Evolutionary conservation across 139 green algal genomes (phyloP).

Genomic region (Coelastrella sp.): DNA sequence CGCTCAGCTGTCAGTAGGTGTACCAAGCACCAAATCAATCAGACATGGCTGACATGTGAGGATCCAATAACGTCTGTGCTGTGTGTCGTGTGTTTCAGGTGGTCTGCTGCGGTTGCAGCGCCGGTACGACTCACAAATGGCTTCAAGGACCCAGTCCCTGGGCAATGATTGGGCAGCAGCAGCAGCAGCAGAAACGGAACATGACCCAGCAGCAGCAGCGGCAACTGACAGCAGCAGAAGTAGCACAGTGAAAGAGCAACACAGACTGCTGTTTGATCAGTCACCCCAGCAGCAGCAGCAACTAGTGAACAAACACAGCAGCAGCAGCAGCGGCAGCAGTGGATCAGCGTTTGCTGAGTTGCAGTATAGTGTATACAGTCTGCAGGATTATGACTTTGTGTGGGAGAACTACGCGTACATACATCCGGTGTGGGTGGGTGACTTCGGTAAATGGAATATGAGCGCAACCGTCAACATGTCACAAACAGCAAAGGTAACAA

Average conservation of each 20-base stretch:
- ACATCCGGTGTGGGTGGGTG: constrained; percentile 42
- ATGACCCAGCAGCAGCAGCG: too few relatives aligned
- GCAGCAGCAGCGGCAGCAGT: neutral
- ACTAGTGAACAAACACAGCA: neutral
- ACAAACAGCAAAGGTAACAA: constrained; percentile 17
- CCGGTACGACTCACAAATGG: neutral
- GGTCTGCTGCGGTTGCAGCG: constrained; percentile 32
- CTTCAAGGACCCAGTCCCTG: neutral
- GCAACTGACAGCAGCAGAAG: neutral
- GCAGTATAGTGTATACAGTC: constrained; percentile 69
- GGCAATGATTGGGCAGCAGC: constrained; percentile 41
- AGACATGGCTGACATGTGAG: too few relatives aligned
- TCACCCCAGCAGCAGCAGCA: constrained; percentile 14
- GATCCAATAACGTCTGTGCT: too few relatives aligned
- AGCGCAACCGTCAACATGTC: constrained; percentile 22
- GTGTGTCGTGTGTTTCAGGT: neutral
- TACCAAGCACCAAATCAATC: too few relatives aligned
- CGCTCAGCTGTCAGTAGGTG: too few relatives aligned
- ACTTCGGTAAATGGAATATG: constrained; percentile 73
- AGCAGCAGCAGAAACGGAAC: neutral
- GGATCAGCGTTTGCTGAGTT: constrained; percentile 48
- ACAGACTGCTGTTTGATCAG: neutral
- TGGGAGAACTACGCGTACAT: constrained; percentile 61
- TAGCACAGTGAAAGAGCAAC: constrained; percentile 4
- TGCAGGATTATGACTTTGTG: constrained; percentile 54